Base-by-base conservation (phyloP, 148 eudicot species). In the Fagopyrum tataricum region DNA sequence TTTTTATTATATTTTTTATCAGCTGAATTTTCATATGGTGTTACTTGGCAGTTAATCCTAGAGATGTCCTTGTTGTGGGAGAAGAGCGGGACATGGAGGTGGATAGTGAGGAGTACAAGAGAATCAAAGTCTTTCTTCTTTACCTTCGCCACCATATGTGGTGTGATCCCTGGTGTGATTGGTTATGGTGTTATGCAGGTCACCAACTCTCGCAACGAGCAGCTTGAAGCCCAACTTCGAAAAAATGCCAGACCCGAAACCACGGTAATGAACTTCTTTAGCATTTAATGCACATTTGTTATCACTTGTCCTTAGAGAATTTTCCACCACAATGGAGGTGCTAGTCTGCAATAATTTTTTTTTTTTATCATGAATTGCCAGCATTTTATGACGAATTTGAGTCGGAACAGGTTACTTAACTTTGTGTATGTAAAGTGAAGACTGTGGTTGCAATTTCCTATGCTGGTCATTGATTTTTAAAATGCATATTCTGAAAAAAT, bases 111-210 rank as follows among this genome's bases (percentile, higher is more conserved):
- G 55, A 85, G 73, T 77, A 86, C 95, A 0, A 74, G 88, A 48
- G 98, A 91, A 46, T 93, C 98, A 4, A 93, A 86, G 83, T 92
- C 97, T 9, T 93, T 93, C 80, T 93, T 93, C 88, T 67, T 85
- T 49, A 81, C 88, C 0, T 91, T 93, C 78, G 98, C 98, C 2
- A 86, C 89, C 52, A 84, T 91, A 4, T 93, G 97, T 75, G 98
- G 94, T 26, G 95, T 93, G 1, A 76, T 93, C 17, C 98, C 98
- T 10, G 96, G 97, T 4, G 44, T 89, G 15, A 79, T 91, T 13
- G 98, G 98, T 31, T 93, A 82, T 78, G 84, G 88, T 24, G 97
- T 93, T 41, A 93, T 93, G 98, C 87, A 83, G 71, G 21, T 82
- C 76, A 93, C 97, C 70, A 89, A 40, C 74, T 78, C 94, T 24